Evolutionary conservation across 129 eudicot genomes (phyloP).

Genomic region (Glebionis coronaria): DNA sequence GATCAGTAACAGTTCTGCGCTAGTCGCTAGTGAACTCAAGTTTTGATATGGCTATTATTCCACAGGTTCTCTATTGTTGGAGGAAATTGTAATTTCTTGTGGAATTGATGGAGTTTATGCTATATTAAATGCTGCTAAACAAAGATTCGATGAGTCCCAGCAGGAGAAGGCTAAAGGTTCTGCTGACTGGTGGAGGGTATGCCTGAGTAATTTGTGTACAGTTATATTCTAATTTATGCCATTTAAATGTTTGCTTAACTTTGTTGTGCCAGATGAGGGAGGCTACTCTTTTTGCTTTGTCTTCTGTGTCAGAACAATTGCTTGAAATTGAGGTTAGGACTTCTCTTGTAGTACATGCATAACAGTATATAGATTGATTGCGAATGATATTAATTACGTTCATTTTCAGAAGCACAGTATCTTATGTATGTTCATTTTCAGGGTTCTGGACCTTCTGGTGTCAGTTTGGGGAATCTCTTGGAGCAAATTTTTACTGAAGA

Average conservation of each 20-base stretch:
- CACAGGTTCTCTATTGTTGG: conserved; percentile 80
- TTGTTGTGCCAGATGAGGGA: conserved; percentile 67
- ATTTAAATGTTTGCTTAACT: conserved; percentile 1
- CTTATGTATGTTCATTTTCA: conserved; percentile 21
- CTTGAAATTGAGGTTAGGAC: conserved; percentile 73
- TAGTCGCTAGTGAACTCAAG: conserved; percentile 4
- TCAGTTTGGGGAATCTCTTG: conserved; percentile 51
- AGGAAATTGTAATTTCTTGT: conserved; percentile 65
- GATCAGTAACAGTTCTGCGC: conserved; percentile 1
- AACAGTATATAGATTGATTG: conserved; percentile 8
- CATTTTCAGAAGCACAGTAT: too few relatives aligned
- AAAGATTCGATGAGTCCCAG: conserved; percentile 70
- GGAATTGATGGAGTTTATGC: conserved; percentile 75
- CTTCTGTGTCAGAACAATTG: conserved; percentile 79
- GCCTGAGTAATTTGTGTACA: conserved; percentile 22
- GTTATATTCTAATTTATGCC: background rate
- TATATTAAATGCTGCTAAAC: conserved; percentile 60
- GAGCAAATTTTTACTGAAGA: conserved; percentile 75
- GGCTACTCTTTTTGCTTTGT: conserved; percentile 86
- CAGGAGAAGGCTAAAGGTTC: conserved; percentile 61
- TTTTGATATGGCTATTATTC: conserved; percentile 19
- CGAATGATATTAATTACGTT: background rate
- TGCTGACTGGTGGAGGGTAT: conserved; percentile 95
- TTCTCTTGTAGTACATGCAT: conserved; percentile 9
- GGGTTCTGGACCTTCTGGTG: conserved; percentile 51